These are phyloP conservation scores for Aureobasidium zeae DNA, from an alignment of 2,329 filamentous ascomycete species.

Conservation along the genomic window DNA sequence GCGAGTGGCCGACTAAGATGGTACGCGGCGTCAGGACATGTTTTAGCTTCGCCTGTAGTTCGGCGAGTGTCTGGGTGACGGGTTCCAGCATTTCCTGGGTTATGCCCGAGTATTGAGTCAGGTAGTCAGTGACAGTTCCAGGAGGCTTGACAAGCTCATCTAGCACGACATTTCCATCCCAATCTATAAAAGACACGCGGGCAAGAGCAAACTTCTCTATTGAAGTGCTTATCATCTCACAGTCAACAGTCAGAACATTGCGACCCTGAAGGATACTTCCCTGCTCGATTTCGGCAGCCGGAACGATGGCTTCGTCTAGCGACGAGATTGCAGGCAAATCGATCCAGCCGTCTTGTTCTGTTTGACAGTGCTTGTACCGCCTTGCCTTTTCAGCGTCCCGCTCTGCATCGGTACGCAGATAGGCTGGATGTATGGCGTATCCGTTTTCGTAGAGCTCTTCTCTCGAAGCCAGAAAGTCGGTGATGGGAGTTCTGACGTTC, in stretches of 20 bases:
- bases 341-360: slow-evolving; percentile 62
- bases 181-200: slow-evolving; percentile 75
- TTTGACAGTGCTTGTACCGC: slow-evolving; percentile 37
- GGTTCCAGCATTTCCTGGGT: slow-evolving; percentile 73
- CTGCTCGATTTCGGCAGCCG: slow-evolving; percentile 52
- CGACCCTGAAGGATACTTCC: slow-evolving; percentile 79
- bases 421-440: slow-evolving; percentile 72
- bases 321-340: slow-evolving; percentile 57
- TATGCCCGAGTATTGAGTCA: slow-evolving; percentile 80
- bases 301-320: slow-evolving; percentile 55
- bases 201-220: slow-evolving; percentile 74
- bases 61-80: slow-evolving; percentile 71
- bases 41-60: slow-evolving; percentile 65
- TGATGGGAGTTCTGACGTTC: slow-evolving; percentile 71
- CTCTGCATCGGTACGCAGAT: slow-evolving; percentile 51
- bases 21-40: slow-evolving; percentile 61
- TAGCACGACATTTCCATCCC: slow-evolving; percentile 72
- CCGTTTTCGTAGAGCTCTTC: slow-evolving; percentile 75
- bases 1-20: slow-evolving; percentile 70
- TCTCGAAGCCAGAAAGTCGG: slow-evolving; percentile 61
- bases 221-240: slow-evolving; percentile 87
- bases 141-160: slow-evolving; percentile 89
- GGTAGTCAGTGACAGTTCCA: slow-evolving; percentile 81
- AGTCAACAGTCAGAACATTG: slow-evolving; percentile 74
- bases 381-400: slow-evolving; percentile 43